phyloP scores from a whole-genome alignment of 169 alveolate species.

The Plasmodium ovale region DNA sequence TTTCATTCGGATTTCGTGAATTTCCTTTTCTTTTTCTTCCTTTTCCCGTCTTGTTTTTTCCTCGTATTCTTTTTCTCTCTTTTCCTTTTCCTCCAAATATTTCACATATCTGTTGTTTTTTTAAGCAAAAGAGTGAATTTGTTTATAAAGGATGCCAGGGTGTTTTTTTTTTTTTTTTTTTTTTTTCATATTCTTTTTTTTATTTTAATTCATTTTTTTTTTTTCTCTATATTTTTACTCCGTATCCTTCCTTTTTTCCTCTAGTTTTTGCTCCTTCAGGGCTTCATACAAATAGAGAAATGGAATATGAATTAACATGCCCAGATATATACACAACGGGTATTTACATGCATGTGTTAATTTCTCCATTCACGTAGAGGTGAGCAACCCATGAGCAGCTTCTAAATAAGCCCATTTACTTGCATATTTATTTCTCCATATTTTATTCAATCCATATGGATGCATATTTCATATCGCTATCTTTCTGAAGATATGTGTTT shows the following conservation, averaged over 20 bases:
- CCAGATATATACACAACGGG: neutral
- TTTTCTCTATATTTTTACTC: constrained; percentile 33
- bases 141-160: neutral
- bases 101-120: constrained; percentile 20
- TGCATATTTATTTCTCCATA: too few species aligned
- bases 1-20: constrained; percentile 69
- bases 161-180: neutral
- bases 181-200: neutral
- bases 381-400: too few species aligned
- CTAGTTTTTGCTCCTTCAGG: constrained; percentile 24
- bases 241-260: constrained; percentile 50
- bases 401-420: too few species aligned
- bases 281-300: constrained; percentile 7
- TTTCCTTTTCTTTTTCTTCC: constrained; percentile 62
- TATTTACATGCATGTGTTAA: neutral
- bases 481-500: too few species aligned
- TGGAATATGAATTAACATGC: neutral
- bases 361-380: neutral
- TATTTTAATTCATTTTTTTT: neutral
- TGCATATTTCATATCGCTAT: too few species aligned
- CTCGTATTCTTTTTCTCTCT: constrained; percentile 63
- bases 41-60: constrained; percentile 57
- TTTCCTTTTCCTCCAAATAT: constrained; percentile 49
- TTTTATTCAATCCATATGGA: too few species aligned
- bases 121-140: neutral